Base-by-base conservation (phyloP, 139 green algal species). In the Microglena sp. region DNA sequence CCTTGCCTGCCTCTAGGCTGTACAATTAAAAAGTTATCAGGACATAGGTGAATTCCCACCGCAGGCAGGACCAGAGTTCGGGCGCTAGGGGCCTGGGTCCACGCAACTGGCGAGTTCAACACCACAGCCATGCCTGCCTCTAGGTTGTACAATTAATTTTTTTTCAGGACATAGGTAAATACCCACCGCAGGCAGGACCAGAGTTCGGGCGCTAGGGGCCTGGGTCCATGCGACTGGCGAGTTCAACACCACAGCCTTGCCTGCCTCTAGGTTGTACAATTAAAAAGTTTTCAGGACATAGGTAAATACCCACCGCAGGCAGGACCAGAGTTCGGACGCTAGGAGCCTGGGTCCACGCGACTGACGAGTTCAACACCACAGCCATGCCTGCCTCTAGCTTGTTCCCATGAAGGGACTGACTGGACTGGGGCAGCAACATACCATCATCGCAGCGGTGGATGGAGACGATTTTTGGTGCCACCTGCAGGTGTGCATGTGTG, bases 271-370 rank as follows among this genome's bases (percentile, higher is more conserved):
- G 32, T 33, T 35, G 1, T 66, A 64, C 32, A 44, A 28, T 2
- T 54, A 28, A 3, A 77, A 62, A 30, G 67, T 64, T 3, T 66
- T 55, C n/a, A 84, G 55, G 11, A 62, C 28, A 28, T 62, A n/a
- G n/a, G n/a, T n/a, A n/a, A n/a, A n/a, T n/a, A n/a, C 55, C 0
- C 50, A 81, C 76, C 66, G 61, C 45, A n/a, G 77, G 77, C 55
- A 84, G 67, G 24, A 35, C 56, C 54, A 76, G 62, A 24, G 73
- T 74, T 11, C 53, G 15, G 15, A 84, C 73, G 26, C 45, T 70
- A 4, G 77, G 77, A 56, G 77, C 77, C 35, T 70, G 64, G 32
- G 70, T 45, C 77, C 77, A 84, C 18, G 68, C 45, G 56, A 75
- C 45, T 24, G 57, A n/a, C n/a, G n/a, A n/a, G n/a, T n/a, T n/a